Base-by-base conservation (phyloP, 2,329 filamentous ascomycete genomes). In the Domatiomyces globalis region DNA sequence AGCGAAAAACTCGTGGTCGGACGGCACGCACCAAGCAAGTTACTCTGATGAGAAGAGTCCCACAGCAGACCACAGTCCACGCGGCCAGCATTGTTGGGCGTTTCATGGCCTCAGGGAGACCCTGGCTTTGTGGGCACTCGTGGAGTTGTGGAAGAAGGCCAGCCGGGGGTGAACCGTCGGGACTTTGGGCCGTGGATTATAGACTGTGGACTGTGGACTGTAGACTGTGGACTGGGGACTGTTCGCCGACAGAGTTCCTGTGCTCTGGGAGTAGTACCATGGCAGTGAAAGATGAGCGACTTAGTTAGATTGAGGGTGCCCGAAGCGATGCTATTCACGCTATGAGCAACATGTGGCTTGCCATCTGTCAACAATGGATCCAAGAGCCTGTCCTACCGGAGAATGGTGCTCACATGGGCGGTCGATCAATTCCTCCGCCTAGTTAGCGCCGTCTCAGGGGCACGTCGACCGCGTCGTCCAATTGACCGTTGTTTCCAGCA, bases 91-190 rank as follows among this genome's bases (percentile, higher is more conserved):
- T 39, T 15, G 33, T 10, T 39, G 12, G 33, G 10, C 10, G 33
- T 39, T 39, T 39, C 33, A 39, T 15, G 33, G 10, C 33, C 12
- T 45, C 45, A 52, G 19, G 22, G 33, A 45, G 46, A 49, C 36
- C 46, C 45, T 25, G 20, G 39, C 17, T 42, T 15, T 42, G 48
- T 45, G 43, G 50, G 50, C 43, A 48, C 33, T 45, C 42, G 33
- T 5, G 27, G 19, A 39, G 33, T 45, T 29, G 43, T 51, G 45
- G 45, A 51, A 29, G 44, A 48, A 48, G 36, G 44, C 44, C 33
- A 43, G 33, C 33, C 10, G 33, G 10, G 9, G 33, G 1, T n/a
- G n/a, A n/a, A n/a, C n/a, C n/a, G n/a, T n/a, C n/a, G n/a, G n/a
- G n/a, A n/a, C n/a, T n/a, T 10, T 15, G 33, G 33, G 15, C 15